Evolutionary conservation across 2,329 filamentous ascomycete genomes (phyloP), one percentile per base, ranked within the genome.

Genomic region (Hymenotorrendiella dingleyae): DNA sequence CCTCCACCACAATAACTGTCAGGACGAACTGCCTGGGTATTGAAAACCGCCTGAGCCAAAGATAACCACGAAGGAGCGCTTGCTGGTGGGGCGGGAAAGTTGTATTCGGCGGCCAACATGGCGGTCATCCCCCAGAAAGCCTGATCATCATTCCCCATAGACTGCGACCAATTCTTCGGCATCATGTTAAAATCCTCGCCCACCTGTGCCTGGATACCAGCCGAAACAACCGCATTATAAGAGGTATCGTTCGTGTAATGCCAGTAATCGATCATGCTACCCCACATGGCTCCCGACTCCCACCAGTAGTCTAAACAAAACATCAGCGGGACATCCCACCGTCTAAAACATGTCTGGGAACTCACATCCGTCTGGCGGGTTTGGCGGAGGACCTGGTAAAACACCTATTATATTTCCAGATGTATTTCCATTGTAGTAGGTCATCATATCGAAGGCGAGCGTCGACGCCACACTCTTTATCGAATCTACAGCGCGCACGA

Each of bases 71-170:
- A 80, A 0, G 84, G 79, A 40, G 80, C 60, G 44, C 73, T 74
- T 0, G 68, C 37, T 0, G 76, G 72, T 4, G 84, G 82, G 54
- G 88, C 74, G 2, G 82, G 82, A 56, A 84, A 91, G 49, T 80
- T 80, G 55, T 82, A 77, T 64, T 94, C 87, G 27, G 84, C 82
- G 2, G 87, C 87, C 8, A 77, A 75, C 71, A 94, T 84, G 47
- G 82, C 84, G 1, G 86, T 78, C 69, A 93, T 74, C n/a, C 77
- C 85, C 87, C 87, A 94, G 65, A 93, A 91, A 5, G 84, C 60
- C 49, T 63, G 60, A 54, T 63, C 60, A 48, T 63, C 60, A 36
- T 63, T 63, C 9, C 60, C 60, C 55, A 62, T 59, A n/a, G 54
- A 56, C 42, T 58, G 54, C 11, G 55, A 56, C 56, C 61, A 61